These are phyloP conservation scores for Gonium pectorale DNA, from an alignment of 139 green algal genomes.

Conservation along the genomic window DNA sequence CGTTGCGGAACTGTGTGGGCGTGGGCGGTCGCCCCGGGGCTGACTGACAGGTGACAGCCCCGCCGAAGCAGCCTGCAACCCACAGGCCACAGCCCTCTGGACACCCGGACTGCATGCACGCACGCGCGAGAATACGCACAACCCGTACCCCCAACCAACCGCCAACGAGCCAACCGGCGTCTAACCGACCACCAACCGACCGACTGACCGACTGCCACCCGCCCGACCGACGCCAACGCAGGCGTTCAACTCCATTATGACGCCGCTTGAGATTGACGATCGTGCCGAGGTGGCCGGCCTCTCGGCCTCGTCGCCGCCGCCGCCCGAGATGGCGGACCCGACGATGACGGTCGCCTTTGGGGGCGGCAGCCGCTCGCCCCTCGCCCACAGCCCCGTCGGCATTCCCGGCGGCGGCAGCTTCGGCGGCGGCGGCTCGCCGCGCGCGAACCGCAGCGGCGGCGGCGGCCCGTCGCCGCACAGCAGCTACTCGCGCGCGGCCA, in stretches of 20 bases:
- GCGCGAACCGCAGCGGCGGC: too few species aligned
- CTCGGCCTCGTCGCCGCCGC: not conserved
- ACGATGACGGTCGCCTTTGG: not conserved
- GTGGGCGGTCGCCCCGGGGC: not conserved
- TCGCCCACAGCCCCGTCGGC: not conserved
- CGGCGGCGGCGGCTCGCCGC: not conserved
- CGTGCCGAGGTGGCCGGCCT: too few species aligned
- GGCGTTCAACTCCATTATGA: slow-evolving; percentile 29
- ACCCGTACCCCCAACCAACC: not conserved
- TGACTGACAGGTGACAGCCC: not conserved
- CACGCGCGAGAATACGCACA: not conserved
- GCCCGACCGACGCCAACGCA: not conserved
- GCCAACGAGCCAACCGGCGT: not conserved
- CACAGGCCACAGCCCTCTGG: not conserved
- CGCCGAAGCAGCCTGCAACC: not conserved
- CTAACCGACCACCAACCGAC: not conserved
- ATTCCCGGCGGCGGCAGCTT: not conserved
- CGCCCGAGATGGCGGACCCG: too few species aligned
- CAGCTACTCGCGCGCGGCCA: too few species aligned
- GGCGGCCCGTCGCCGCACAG: too few species aligned
- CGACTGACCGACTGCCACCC: not conserved
- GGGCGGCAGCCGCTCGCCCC: not conserved
- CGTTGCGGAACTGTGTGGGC: not conserved
- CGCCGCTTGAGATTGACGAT: not conserved
- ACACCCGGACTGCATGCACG: not conserved